phyloP scores from a whole-genome alignment of 768 basidiomycete species.

The Crassisporium funariophilum region DNA sequence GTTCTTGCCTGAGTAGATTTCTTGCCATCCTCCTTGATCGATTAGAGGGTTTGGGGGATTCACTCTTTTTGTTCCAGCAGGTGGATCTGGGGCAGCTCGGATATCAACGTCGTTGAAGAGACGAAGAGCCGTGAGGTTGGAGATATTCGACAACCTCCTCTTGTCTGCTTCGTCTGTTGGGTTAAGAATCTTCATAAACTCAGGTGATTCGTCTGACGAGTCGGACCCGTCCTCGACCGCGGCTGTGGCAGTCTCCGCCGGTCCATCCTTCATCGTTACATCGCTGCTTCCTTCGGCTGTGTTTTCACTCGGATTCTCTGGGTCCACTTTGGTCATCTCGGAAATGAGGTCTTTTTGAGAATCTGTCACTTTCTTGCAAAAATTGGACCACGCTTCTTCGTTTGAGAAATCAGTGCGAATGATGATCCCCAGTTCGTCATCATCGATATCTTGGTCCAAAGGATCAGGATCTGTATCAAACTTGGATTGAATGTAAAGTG shows the following conservation, averaged over 20 bases:
- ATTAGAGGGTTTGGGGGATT: conserved; percentile 58
- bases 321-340: conserved; percentile 16
- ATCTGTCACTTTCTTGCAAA: conserved; percentile 49
- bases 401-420: conserved; percentile 75
- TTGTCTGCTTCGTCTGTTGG: conserved; percentile 44
- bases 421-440: conserved; percentile 58
- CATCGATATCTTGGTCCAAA: conserved; percentile 49
- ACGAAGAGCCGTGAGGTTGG: conserved; percentile 68
- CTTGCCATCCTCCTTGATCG: conserved; percentile 68
- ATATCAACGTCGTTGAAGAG: conserved; percentile 74
- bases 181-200: conserved; percentile 54
- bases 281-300: conserved; percentile 17
- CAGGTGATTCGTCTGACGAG: conserved; percentile 27
- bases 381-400: conserved; percentile 65
- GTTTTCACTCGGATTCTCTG: conserved; percentile 23
- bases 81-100: conserved; percentile 50
- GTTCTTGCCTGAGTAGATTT: conserved; percentile 66
- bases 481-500: not conserved
- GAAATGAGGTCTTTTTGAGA: conserved; percentile 59
- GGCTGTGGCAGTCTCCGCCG: conserved; percentile 22
- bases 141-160: conserved; percentile 46
- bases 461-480: conserved; percentile 51
- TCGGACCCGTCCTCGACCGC: conserved; percentile 39
- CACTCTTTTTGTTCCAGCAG: conserved; percentile 46
- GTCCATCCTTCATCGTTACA: conserved; percentile 17